phyloP scores from a whole-genome alignment of 345 rosid species.

The Balakata baccata region DNA sequence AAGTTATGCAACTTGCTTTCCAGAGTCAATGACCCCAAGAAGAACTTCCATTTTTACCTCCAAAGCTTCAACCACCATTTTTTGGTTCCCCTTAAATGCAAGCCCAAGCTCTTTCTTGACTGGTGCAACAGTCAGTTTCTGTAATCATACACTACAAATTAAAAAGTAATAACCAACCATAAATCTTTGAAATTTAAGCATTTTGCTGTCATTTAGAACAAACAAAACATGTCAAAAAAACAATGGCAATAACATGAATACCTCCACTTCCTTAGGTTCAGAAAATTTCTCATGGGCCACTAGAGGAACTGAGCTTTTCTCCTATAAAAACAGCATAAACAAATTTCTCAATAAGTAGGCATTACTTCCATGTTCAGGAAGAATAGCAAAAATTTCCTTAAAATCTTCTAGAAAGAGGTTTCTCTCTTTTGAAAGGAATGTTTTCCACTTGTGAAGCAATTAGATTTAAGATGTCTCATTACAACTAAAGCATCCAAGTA shows the following conservation, averaged over 20 bases:
- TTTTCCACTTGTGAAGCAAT: background rate
- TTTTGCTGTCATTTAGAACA: too few relatives aligned
- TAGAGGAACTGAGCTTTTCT: conserved; percentile 75
- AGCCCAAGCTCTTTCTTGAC: conserved; percentile 85
- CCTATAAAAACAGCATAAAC: conserved; percentile 40
- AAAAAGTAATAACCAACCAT: background rate
- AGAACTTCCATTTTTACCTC: conserved; percentile 44
- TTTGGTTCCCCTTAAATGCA: conserved; percentile 81
- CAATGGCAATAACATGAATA: conserved; percentile 18
- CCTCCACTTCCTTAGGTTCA: conserved; percentile 94
- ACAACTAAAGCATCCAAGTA: background rate
- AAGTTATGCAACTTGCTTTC: background rate
- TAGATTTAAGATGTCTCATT: background rate
- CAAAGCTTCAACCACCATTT: conserved; percentile 70
- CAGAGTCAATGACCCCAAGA: background rate
- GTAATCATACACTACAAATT: conserved; percentile 22
- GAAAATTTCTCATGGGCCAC: conserved; percentile 81
- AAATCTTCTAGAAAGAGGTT: background rate
- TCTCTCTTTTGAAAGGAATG: background rate
- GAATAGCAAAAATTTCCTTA: background rate
- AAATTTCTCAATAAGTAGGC: conserved; percentile 7
- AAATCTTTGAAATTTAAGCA: background rate
- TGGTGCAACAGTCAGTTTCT: conserved; percentile 76
- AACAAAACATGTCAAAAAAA: background rate
- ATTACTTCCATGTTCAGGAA: background rate